Evolutionary conservation across 2,329 filamentous ascomycete species (phyloP).

Genomic region (Venturia pyrina): DNA sequence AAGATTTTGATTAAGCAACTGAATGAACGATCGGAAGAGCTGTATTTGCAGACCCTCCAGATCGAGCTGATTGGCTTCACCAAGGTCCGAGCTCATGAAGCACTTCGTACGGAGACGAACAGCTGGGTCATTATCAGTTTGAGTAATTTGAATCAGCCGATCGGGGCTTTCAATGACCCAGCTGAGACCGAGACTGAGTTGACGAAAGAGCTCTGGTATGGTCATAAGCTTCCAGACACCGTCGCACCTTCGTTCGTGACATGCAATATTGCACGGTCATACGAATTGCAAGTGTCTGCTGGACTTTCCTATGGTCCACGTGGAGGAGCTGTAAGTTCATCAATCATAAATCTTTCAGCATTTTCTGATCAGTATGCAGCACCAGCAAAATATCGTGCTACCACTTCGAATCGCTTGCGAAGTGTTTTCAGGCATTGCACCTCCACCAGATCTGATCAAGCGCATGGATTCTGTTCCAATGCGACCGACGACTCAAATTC

Average conservation of each 20-base stretch:
- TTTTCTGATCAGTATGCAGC: conserved; percentile 13
- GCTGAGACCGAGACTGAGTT: conserved; percentile 59
- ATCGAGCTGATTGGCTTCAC: conserved; percentile 75
- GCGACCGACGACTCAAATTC: conserved; percentile 15
- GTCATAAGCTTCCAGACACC: conserved; percentile 65
- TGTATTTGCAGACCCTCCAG: conserved; percentile 71
- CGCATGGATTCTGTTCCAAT: conserved; percentile 38
- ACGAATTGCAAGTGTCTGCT: conserved; percentile 74
- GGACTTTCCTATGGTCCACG: conserved; percentile 64
- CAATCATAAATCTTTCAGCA: not conserved
- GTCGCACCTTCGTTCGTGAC: conserved; percentile 79
- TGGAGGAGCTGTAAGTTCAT: conserved; percentile 18
- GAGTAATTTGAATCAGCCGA: conserved; percentile 59
- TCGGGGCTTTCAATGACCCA: conserved; percentile 50
- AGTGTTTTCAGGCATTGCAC: conserved; percentile 79
- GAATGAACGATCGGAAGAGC: conserved; percentile 54
- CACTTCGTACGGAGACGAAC: conserved; percentile 58
- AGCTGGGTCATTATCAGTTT: conserved; percentile 68
- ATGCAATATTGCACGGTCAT: conserved; percentile 75
- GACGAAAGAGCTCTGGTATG: conserved; percentile 63
- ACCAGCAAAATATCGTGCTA: conserved; percentile 67
- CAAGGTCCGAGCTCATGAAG: conserved; percentile 65
- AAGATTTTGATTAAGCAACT: conserved; percentile 71
- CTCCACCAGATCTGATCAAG: conserved; percentile 65
- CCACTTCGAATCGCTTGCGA: conserved; percentile 70